A percentile compares a stretch with the other conserved stretches of the same genome.
phyloP scores from a whole-genome alignment of 2,329 filamentous ascomycete species.

The Capronia coronata region DNA sequence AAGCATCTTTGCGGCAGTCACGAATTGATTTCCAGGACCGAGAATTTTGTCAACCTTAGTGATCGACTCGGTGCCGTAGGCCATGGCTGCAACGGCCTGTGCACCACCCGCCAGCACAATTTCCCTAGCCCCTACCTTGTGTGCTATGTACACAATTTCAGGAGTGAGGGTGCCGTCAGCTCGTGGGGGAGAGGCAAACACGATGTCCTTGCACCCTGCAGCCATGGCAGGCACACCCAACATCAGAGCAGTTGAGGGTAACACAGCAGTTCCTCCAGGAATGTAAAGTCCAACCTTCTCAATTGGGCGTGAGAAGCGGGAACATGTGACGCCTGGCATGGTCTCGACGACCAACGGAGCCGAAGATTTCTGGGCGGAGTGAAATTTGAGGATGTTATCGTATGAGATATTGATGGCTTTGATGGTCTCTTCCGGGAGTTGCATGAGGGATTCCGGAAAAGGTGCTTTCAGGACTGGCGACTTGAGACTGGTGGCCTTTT shows the following conservation, averaged over 20 bases:
- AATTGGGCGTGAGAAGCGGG: slow-evolving; percentile 84
- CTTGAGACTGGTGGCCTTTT: slow-evolving; percentile 85
- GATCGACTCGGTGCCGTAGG: slow-evolving; percentile 90
- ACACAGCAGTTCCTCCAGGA: slow-evolving; percentile 91
- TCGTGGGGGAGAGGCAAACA: slow-evolving; percentile 85
- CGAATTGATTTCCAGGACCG: slow-evolving; percentile 95
- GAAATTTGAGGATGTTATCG: slow-evolving; percentile 91
- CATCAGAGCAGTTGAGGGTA: slow-evolving; percentile 96
- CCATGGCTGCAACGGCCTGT: slow-evolving; percentile 92
- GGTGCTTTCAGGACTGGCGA: slow-evolving; percentile 86
- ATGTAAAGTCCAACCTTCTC: slow-evolving; percentile 96
- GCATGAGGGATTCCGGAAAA: slow-evolving; percentile 79
- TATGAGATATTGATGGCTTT: slow-evolving; percentile 90
- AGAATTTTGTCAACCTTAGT: slow-evolving; percentile 98
- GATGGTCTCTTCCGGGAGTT: slow-evolving; percentile 73
- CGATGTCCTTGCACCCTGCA: slow-evolving; percentile 89
- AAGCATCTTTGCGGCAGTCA: slow-evolving; percentile 97
- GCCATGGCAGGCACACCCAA: slow-evolving; percentile 96
- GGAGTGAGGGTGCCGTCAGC: slow-evolving; percentile 85
- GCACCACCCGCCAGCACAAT: slow-evolving; percentile 94
- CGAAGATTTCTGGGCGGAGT: slow-evolving; percentile 80
- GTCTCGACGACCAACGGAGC: slow-evolving; percentile 83
- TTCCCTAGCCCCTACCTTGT: slow-evolving; percentile 92
- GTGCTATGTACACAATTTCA: slow-evolving; percentile 93
- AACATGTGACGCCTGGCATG: slow-evolving; percentile 95